Evolutionary conservation across 352 stramenopile species (phyloP).

Genomic region (Phytophthora sojae): DNA sequence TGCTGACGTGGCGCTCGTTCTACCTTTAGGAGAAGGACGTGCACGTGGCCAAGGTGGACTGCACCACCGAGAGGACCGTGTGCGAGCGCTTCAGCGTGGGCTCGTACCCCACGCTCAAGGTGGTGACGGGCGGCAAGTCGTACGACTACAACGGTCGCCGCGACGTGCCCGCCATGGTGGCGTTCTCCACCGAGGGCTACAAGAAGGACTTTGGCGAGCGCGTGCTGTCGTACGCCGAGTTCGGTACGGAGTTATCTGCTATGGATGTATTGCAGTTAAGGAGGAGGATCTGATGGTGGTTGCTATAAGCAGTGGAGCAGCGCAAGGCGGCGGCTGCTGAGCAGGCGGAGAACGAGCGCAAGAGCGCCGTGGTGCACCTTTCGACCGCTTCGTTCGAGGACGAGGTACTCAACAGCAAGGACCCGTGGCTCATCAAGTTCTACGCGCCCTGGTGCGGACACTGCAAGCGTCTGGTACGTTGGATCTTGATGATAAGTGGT

Average conservation of each 20-base stretch:
- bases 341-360: conserved; percentile 60
- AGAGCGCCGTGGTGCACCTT: conserved; percentile 61
- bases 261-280: not conserved
- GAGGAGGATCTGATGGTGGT: not conserved
- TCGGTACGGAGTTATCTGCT: conserved; percentile 17
- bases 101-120: conserved; percentile 87
- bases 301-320: conserved; percentile 28
- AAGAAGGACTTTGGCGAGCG: conserved; percentile 74
- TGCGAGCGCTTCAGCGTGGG: conserved; percentile 85
- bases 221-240: conserved; percentile 65
- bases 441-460: conserved; percentile 84
- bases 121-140: conserved; percentile 61
- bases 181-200: conserved; percentile 66
- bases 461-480: conserved; percentile 83
- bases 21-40: conserved; percentile 37
- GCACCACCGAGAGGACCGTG: conserved; percentile 72
- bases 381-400: conserved; percentile 63
- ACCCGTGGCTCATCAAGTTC: conserved; percentile 86
- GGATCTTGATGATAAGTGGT: not conserved
- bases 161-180: conserved; percentile 59
- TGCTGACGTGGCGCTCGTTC: not conserved
- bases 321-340: conserved; percentile 49
- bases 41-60: conserved; percentile 79
- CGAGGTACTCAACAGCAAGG: conserved; percentile 64
- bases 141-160: conserved; percentile 80